Evolutionary conservation across 2,329 filamentous ascomycete genomes (phyloP).

Genomic region (Hypocreales sp.): DNA sequence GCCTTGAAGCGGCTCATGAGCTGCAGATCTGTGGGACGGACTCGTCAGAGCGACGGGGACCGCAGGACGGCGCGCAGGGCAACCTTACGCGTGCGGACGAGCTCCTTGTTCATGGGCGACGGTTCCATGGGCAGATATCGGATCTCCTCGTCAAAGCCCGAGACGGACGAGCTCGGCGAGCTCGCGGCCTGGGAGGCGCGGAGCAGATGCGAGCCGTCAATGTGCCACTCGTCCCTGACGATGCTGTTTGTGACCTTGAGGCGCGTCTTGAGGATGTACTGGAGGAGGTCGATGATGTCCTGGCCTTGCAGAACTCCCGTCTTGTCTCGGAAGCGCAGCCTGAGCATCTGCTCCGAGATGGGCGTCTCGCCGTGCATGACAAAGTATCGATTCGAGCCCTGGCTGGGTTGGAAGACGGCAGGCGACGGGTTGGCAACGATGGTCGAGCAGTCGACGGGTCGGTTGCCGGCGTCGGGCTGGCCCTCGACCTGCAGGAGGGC

Average conservation of each 20-base stretch:
- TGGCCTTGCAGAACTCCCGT: slow-evolving; percentile 10
- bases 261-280: slow-evolving; percentile 14
- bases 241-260: slow-evolving; percentile 14
- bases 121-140: slow-evolving; percentile 24
- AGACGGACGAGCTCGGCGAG: slow-evolving; percentile 8
- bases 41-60: not conserved
- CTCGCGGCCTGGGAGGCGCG: slow-evolving; percentile 7
- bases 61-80: not conserved
- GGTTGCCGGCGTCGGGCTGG: slow-evolving; percentile 1
- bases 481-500: slow-evolving; percentile 17
- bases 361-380: slow-evolving; percentile 4
- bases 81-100: slow-evolving; percentile 29
- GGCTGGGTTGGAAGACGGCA: not conserved
- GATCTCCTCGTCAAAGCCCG: slow-evolving; percentile 19
- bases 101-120: slow-evolving; percentile 27
- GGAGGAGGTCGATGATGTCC: slow-evolving; percentile 12
- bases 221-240: slow-evolving; percentile 14
- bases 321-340: slow-evolving; percentile 10
- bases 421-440: not conserved
- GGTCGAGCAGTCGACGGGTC: not conserved
- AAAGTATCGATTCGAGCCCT: slow-evolving; percentile 1
- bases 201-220: slow-evolving; percentile 11
- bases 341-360: slow-evolving; percentile 8
- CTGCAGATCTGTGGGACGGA: slow-evolving; percentile 23
- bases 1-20: slow-evolving; percentile 34